Conservation (phyloP, 139 green algal genomes). For the Spirogloea muscicola region DNA sequence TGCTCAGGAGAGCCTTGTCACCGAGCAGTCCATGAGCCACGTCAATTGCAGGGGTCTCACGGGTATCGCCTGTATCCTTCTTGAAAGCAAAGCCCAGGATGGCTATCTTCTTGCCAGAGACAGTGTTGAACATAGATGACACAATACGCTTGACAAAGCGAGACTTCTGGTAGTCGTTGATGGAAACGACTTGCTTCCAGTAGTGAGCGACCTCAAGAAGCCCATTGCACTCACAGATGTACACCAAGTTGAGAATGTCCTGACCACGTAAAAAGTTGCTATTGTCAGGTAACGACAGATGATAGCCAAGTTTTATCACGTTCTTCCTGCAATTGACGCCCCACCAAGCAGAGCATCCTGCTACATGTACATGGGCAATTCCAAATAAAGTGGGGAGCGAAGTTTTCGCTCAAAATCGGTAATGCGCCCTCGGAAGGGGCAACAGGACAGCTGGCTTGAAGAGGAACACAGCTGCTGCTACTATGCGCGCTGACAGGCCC, state of each 20-base stretch:
- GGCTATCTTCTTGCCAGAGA: constrained; percentile 90
- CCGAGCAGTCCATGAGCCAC: constrained; percentile 83
- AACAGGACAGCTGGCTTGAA: too few species aligned
- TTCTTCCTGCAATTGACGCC: too few species aligned
- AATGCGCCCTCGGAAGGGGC: too few species aligned
- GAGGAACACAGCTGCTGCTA: too few species aligned
- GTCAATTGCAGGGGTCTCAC: constrained; percentile 97
- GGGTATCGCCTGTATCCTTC: constrained; percentile 87
- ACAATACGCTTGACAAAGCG: constrained; percentile 92
- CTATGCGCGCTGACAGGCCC: too few species aligned
- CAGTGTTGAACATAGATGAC: constrained; percentile 98
- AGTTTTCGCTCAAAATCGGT: too few species aligned
- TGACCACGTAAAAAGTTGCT: constrained; percentile 46
- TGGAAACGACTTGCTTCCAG: constrained; percentile 72
- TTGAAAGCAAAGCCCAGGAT: constrained; percentile 99
- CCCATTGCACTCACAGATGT: constrained; percentile 84
- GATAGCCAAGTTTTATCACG: too few species aligned
- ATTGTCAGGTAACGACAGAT: too few species aligned
- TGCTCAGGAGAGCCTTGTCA: constrained; percentile 65
- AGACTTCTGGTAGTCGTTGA: constrained; percentile 99
- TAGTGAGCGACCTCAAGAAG: constrained; percentile 93
- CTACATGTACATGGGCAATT: too few species aligned
- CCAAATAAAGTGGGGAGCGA: too few species aligned
- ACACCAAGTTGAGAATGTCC: constrained; percentile 96
- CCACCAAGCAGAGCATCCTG: too few species aligned